Evolutionary conservation across 2,329 filamentous ascomycete species (phyloP), one percentile per base, ranked within the genome.

Genomic region (Cladobotryum mycophilum): DNA sequence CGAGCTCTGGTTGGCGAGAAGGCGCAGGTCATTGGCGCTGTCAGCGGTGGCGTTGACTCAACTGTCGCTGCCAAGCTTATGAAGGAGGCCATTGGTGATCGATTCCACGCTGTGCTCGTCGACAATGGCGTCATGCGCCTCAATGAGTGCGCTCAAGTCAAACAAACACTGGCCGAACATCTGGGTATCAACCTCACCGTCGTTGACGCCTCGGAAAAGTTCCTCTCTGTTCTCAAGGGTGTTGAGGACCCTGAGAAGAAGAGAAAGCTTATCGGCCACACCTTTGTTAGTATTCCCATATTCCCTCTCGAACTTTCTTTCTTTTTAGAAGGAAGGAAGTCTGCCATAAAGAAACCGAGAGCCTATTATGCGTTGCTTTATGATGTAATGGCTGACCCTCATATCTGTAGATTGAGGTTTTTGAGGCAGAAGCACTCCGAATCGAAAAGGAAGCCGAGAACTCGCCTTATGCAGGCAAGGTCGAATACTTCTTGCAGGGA

Each of bases 111-210:
- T 14, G 81, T 95, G 3, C 79, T 96, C 17, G 83, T 96, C 8
- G 85, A 97, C 71, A 96, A 88, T 58, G 90, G 43, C 42, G 15
- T 42, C 8, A 84, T 99, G 79, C 83, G 93, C 36, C 76, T 93
- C 30, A 85, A 96, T 63, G 93, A 97, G 69, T 90, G 86, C 58
- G 73, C 84, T 58, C 76, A 85, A 61, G 93, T 97, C 47, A 85
- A 95, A 69, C 75, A 89, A 68, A 91, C 83, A 0, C 79, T 97
- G 2, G 77, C 78, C 2, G 68, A 90, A 61, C 84, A 93, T 58
- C 80, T 97, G 1, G 88, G 88, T 1, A 95, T 97, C 68, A 93
- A 96, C 68, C 76, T 97, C 2, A 95, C 88, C 0, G 85, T 97
- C 22, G 82, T 95, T 1, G 87, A 97, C 64, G 90, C 82, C 0